Evolutionary conservation across 2,329 filamentous ascomycete species (phyloP).

Genomic region (Xylariaceae sp.): DNA sequence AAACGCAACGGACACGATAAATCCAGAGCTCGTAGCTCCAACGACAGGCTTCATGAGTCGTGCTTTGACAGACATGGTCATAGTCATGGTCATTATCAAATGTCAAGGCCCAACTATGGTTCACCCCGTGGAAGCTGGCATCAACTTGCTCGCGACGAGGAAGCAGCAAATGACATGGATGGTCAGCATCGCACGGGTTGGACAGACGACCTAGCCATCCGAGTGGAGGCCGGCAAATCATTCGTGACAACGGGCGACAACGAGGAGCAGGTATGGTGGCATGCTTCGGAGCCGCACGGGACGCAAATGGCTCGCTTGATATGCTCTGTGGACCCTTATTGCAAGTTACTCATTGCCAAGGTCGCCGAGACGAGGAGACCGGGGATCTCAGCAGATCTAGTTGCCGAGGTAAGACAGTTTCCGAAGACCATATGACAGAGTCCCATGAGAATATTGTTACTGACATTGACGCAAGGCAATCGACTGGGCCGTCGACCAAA

Average conservation of each 20-base stretch:
- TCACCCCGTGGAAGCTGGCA: not conserved
- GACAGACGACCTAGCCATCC: not conserved
- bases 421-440: not conserved
- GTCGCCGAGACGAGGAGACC: not conserved
- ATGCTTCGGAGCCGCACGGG: not conserved
- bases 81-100: not conserved
- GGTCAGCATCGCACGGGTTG: not conserved
- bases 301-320: not conserved
- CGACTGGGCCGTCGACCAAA: not conserved
- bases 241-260: not conserved
- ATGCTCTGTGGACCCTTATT: not conserved
- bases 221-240: not conserved
- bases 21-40: not conserved
- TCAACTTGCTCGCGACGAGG: not conserved
- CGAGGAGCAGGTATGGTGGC: not conserved
- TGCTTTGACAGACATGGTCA: not conserved
- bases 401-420: not conserved
- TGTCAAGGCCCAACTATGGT: not conserved
- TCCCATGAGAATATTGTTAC: not conserved
- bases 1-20: not conserved
- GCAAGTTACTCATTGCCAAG: not conserved
- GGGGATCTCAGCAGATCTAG: not conserved
- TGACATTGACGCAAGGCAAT: not conserved
- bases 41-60: not conserved
- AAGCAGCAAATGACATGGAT: not conserved